These are phyloP conservation scores for Zygnema circumcarinatum DNA, from an alignment of 139 green algal genomes.

Conservation along the genomic window DNA sequence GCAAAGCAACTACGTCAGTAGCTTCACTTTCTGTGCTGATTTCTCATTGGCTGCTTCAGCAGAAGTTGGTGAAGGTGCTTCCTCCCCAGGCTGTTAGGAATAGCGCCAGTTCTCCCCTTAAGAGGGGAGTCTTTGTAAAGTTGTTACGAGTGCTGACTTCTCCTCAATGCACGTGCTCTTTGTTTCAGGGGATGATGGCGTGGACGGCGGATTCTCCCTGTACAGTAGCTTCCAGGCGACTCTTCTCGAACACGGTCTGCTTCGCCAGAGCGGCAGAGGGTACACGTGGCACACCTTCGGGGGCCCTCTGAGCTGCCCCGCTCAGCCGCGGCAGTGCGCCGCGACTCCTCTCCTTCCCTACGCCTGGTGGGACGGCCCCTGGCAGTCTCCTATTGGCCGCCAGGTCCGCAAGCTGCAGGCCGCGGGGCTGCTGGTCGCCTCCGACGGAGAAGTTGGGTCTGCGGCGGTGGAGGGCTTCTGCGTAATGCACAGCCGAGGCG, in stretches of 20 bases:
- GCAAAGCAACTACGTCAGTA: constrained; percentile 30
- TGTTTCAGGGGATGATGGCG: neutral
- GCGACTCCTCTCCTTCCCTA: constrained; percentile 34
- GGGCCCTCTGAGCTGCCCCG: constrained; percentile 25
- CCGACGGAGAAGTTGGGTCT: constrained; percentile 7
- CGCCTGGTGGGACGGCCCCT: constrained; percentile 47
- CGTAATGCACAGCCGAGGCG: neutral
- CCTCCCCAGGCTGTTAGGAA: no score
- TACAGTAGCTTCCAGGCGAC: constrained; percentile 7
- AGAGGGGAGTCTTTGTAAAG: no score
- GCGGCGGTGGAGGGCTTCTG: constrained; percentile 29
- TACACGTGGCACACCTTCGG: constrained; percentile 50
- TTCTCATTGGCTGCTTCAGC: no score
- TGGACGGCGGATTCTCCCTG: constrained; percentile 8
- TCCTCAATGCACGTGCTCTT: no score
- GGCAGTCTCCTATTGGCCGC: constrained; percentile 31
- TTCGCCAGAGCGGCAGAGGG: constrained; percentile 18
- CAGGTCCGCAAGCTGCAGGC: constrained; percentile 20
- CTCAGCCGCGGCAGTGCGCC: constrained; percentile 34
- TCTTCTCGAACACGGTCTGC: constrained; percentile 16
- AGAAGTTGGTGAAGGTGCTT: no score
- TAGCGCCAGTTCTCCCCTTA: no score
- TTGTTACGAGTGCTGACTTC: no score
- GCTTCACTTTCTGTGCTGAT: no score
- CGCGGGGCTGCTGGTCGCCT: constrained; percentile 2